phyloP scores from a whole-genome alignment of 1,284 basidiomycete species.

The Heterobasidion parviporum region DNA sequence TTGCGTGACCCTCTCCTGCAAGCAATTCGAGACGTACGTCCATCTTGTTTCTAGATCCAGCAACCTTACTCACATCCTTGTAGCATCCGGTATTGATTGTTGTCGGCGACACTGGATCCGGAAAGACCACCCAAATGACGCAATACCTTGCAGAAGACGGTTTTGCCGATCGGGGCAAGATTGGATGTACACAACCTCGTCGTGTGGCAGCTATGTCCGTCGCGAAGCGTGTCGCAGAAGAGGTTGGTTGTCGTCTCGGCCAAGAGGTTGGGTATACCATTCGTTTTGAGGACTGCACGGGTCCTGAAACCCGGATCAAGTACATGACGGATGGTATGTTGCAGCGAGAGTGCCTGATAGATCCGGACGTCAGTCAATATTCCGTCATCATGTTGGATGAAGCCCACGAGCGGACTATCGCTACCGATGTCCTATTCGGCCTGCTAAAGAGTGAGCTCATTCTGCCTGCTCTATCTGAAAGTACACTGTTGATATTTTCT shows the following conservation, averaged over 20 bases:
- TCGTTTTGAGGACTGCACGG: slow-evolving; percentile 98
- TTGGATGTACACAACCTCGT: slow-evolving; percentile 97
- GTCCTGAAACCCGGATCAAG: slow-evolving; percentile 97
- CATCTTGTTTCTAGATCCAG: slow-evolving; percentile 1
- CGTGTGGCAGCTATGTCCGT: slow-evolving; percentile 99
- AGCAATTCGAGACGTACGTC: slow-evolving; percentile 79
- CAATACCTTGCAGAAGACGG: slow-evolving; percentile 76
- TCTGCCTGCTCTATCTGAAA: slow-evolving; percentile 10
- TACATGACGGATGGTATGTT: slow-evolving; percentile 99
- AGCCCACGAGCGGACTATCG: slow-evolving; percentile 96
- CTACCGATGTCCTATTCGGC: slow-evolving; percentile 96
- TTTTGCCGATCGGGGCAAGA: slow-evolving; percentile 74
- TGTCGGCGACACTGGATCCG: slow-evolving; percentile 82
- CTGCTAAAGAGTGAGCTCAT: slow-evolving; percentile 81
- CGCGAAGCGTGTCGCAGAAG: slow-evolving; percentile 96
- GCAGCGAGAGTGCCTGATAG: slow-evolving; percentile 92
- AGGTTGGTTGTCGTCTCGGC: slow-evolving; percentile 93
- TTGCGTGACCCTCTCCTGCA: slow-evolving; percentile 88
- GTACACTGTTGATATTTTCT: slow-evolving; percentile 13
- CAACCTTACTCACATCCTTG: slow-evolving; percentile 17
- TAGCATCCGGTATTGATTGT: slow-evolving; percentile 90
- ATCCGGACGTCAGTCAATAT: slow-evolving; percentile 89
- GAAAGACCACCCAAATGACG: slow-evolving; percentile 79
- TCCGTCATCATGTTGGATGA: slow-evolving; percentile 98
- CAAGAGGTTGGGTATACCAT: slow-evolving; percentile 98